Conservation (phyloP, 140 eudicot genomes). For the Oenanthe javanica region DNA sequence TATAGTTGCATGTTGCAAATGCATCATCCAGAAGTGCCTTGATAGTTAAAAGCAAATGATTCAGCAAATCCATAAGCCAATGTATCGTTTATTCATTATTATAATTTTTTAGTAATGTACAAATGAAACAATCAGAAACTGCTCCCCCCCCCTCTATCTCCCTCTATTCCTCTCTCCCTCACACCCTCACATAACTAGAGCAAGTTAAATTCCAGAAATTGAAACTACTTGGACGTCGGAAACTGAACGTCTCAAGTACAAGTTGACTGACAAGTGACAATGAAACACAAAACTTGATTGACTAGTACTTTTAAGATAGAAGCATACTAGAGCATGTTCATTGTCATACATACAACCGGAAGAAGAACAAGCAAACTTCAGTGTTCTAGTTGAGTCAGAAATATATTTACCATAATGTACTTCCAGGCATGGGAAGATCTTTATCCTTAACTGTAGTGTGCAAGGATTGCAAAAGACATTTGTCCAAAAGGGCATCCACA, state of each 20-base stretch:
- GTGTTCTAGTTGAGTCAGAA: background rate
- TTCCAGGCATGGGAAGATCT: conserved; percentile 97
- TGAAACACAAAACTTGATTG: background rate
- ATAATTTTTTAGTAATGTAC: background rate
- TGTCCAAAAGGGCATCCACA: conserved; percentile 64
- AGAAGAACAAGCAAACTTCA: background rate
- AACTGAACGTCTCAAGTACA: background rate
- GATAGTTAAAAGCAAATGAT: background rate
- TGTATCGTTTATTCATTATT: background rate
- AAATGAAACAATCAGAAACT: background rate
- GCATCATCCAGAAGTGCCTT: background rate
- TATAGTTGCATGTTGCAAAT: background rate
- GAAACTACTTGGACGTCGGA: background rate
- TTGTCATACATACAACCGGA: background rate
- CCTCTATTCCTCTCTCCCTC: background rate
- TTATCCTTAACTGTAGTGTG: conserved; percentile 91
- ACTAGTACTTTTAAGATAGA: background rate
- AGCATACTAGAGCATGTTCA: background rate
- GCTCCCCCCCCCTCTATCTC: background rate
- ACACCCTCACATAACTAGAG: background rate
- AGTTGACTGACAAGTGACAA: background rate
- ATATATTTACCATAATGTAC: conserved; percentile 64
- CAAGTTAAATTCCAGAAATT: background rate
- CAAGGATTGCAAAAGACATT: conserved; percentile 88
- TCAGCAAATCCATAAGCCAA: background rate